Evolutionary conservation across 2,329 filamentous ascomycete species (phyloP).

Genomic region (Aureobasidium mangrovei): DNA sequence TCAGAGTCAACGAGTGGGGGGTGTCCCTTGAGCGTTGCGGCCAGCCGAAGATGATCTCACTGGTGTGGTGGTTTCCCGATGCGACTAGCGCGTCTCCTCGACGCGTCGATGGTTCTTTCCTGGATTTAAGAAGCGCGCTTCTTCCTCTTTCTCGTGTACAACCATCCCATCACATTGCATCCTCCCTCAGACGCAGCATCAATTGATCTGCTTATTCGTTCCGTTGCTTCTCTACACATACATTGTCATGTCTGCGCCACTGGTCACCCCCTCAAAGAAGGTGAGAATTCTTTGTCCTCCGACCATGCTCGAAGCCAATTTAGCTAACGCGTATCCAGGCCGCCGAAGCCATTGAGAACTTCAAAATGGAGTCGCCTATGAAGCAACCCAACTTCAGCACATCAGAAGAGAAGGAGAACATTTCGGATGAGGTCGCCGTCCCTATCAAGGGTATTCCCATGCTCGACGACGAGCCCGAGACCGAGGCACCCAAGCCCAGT

Average conservation of each 20-base stretch:
- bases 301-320: slow-evolving; percentile 27
- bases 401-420: slow-evolving; percentile 74
- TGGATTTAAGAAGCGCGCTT: neutral
- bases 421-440: slow-evolving; percentile 48
- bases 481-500: slow-evolving; percentile 39
- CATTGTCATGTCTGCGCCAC: slow-evolving; percentile 56
- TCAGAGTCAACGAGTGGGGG: neutral
- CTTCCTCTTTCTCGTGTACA: neutral
- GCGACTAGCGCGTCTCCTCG: slow-evolving; percentile 3
- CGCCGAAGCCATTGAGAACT: slow-evolving; percentile 73
- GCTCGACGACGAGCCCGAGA: slow-evolving; percentile 28
- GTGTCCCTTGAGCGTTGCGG: neutral
- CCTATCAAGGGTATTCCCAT: slow-evolving; percentile 45
- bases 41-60: neutral
- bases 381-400: slow-evolving; percentile 77
- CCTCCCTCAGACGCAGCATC: slow-evolving; percentile 11
- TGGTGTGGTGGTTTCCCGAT: neutral
- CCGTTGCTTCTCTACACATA: slow-evolving; percentile 12
- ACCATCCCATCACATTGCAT: slow-evolving; percentile 3
- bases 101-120: neutral
- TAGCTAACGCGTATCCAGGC: slow-evolving; percentile 51
- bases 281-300: slow-evolving; percentile 40
- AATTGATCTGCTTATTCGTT: slow-evolving; percentile 14
- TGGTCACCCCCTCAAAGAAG: slow-evolving; percentile 67
- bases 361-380: slow-evolving; percentile 87